These are phyloP conservation scores for Phytopythium aichiense DNA, from an alignment of 352 stramenopile species.

Conservation along the genomic window DNA sequence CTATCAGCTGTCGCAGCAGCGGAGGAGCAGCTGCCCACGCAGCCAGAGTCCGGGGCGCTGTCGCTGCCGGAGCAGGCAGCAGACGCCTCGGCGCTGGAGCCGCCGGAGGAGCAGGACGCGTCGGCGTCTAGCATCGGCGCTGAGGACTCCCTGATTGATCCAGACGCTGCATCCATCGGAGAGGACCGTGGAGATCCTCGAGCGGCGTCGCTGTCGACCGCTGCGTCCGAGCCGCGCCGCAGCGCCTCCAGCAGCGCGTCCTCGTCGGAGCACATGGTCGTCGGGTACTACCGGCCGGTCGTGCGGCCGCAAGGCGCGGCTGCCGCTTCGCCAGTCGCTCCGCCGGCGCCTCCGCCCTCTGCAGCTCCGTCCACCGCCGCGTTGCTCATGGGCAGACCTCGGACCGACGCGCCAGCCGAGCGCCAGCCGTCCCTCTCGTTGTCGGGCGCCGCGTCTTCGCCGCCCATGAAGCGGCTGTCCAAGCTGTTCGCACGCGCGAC, in stretches of 20 bases:
- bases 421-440: not conserved
- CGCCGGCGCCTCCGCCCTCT: not conserved
- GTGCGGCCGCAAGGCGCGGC: not conserved
- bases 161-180: not conserved
- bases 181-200: not conserved
- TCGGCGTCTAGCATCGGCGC: not conserved
- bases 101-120: not conserved
- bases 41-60: not conserved
- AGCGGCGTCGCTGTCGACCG: not conserved
- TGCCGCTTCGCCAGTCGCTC: not conserved
- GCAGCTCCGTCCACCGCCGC: not conserved
- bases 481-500: slow-evolving; percentile 18
- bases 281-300: slow-evolving; percentile 31
- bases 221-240: not conserved
- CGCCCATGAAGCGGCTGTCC: slow-evolving; percentile 8
- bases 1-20: not conserved
- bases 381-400: not conserved
- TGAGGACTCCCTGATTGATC: not conserved
- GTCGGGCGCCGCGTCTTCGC: not conserved
- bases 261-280: slow-evolving; percentile 30
- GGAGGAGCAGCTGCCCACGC: not conserved
- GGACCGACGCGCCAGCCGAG: not conserved
- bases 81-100: not conserved
- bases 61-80: not conserved
- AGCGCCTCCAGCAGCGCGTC: not conserved